Base-by-base conservation (phyloP, 169 alveolate species). In the Babesia bovis region DNA sequence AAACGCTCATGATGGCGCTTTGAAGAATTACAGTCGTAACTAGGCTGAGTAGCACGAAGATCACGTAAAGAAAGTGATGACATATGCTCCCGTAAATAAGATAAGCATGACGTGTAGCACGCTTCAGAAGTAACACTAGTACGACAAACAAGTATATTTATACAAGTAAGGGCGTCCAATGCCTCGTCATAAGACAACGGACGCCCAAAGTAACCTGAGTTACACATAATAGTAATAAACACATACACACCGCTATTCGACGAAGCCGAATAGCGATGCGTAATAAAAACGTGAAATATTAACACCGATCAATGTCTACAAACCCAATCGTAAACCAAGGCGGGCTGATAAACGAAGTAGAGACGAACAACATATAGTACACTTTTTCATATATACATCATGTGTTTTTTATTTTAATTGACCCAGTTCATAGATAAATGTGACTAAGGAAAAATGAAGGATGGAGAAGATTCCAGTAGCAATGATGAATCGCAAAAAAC, bases 401-500 rank as follows among this genome's bases (percentile, higher is more conserved):
- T 38, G 45, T 13, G 45, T 38, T 7, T 9, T 38, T 38, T 7
- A 38, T 38, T 38, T 13, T 9, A 38, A 38, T 13, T 7, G n/a
- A 38, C 7, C 45, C n/a, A 38, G 55, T 19, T 7, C 55, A 47
- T 47, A 19, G 19, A 12, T 12, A 26, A 13, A 47, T 19, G 55
- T 47, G 55, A 4, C 12, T 0, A 13, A 13, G 47, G 1, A 23
- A 53, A 21, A 36, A 72, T 72, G 83, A 72, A 44, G 45, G 58
- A 50, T 23, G 17, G n/a, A 7, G 81, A 67, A 35, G 86, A 78
- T 51, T 67, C 67, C 42, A 78, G 86, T 52, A 78, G 83, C 58
- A 69, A 78, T 47, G 86, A 78, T 23, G 86, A 57, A 38, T 45
- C 75, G 1, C 10, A 66, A 9, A 10, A 66, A 44, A 53, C 42